Percentiles rank a stretch among this genome's conserved stretches.
Evolutionary conservation across 2,329 filamentous ascomycete species (phyloP).

Genomic region (Fusarium stilboides): DNA sequence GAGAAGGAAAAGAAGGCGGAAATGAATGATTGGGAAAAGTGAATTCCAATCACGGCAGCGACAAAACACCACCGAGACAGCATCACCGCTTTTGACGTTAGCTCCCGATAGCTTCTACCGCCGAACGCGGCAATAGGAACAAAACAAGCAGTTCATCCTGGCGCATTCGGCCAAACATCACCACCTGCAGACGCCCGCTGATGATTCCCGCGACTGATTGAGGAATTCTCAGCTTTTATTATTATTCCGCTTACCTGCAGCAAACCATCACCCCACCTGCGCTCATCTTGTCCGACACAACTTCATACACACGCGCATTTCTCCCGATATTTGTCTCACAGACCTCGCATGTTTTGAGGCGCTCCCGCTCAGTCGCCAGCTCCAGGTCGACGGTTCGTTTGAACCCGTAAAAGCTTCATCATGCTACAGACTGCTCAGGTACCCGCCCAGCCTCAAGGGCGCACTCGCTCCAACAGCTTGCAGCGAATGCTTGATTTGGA

Average conservation of each 20-base stretch:
- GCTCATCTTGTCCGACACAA: slow-evolving; percentile 33
- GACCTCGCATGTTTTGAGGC: slow-evolving; percentile 34
- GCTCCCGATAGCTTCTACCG: slow-evolving; percentile 14
- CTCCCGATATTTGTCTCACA: slow-evolving; percentile 23
- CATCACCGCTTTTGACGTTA: slow-evolving; percentile 13
- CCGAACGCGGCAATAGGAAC: slow-evolving; percentile 23
- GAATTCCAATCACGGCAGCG: slow-evolving; percentile 13
- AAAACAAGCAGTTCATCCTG: not conserved
- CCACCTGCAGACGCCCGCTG: slow-evolving; percentile 25
- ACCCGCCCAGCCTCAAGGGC: slow-evolving; percentile 36
- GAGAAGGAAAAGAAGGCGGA: slow-evolving; percentile 39
- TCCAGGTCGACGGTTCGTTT: slow-evolving; percentile 31
- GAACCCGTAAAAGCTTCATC: slow-evolving; percentile 10
- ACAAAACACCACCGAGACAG: slow-evolving; percentile 31
- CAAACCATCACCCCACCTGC: slow-evolving; percentile 29
- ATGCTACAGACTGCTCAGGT: slow-evolving; percentile 39
- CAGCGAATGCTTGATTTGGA: slow-evolving; percentile 73
- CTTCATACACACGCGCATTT: slow-evolving; percentile 16
- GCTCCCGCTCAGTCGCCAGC: slow-evolving; percentile 22
- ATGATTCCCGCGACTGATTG: slow-evolving; percentile 1
- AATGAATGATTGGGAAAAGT: slow-evolving; percentile 12
- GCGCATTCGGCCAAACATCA: slow-evolving; percentile 24
- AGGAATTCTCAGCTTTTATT: slow-evolving; percentile 21
- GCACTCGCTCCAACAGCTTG: slow-evolving; percentile 62
- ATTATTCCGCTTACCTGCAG: slow-evolving; percentile 38